These are phyloP conservation scores for Yamadazyma membranifaciens DNA, from an alignment of 1,139 yeast species.

Conservation along the genomic window DNA sequence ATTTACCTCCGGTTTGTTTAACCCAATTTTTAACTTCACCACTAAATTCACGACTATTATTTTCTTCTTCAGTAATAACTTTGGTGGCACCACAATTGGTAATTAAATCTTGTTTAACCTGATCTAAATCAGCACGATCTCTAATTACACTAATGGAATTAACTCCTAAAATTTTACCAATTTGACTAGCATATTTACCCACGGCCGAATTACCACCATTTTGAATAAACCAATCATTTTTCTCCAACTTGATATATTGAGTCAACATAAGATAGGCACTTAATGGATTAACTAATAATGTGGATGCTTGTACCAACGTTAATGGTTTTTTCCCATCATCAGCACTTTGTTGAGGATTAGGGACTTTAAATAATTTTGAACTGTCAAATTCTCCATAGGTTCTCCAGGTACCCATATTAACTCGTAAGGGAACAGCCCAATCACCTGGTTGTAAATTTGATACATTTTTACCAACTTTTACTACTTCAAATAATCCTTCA, in stretches of 20 bases:
- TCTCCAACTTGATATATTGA: slow-evolving; percentile 56
- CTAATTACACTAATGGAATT: slow-evolving; percentile 88
- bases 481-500: slow-evolving; percentile 87
- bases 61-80: slow-evolving; percentile 87
- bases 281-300: slow-evolving; percentile 86
- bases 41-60: slow-evolving; percentile 63
- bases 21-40: slow-evolving; percentile 63
- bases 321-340: slow-evolving; percentile 38
- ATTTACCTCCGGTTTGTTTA: slow-evolving; percentile 49
- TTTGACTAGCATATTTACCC: slow-evolving; percentile 90
- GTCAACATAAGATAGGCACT: slow-evolving; percentile 91
- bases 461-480: slow-evolving; percentile 65
- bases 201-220: slow-evolving; percentile 97
- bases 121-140: slow-evolving; percentile 73
- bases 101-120: slow-evolving; percentile 54
- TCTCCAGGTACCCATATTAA: slow-evolving; percentile 95
- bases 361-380: slow-evolving; percentile 53
- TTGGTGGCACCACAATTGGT: slow-evolving; percentile 73
- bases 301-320: slow-evolving; percentile 72
- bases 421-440: slow-evolving; percentile 84
- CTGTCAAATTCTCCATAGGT: slow-evolving; percentile 65
- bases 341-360: slow-evolving; percentile 36
- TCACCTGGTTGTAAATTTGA: slow-evolving; percentile 63
- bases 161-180: slow-evolving; percentile 73
- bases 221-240: slow-evolving; percentile 93